Evolutionary conservation across 164 flowering plant genomes (phyloP).

Genomic region (Liquidambar formosana): DNA sequence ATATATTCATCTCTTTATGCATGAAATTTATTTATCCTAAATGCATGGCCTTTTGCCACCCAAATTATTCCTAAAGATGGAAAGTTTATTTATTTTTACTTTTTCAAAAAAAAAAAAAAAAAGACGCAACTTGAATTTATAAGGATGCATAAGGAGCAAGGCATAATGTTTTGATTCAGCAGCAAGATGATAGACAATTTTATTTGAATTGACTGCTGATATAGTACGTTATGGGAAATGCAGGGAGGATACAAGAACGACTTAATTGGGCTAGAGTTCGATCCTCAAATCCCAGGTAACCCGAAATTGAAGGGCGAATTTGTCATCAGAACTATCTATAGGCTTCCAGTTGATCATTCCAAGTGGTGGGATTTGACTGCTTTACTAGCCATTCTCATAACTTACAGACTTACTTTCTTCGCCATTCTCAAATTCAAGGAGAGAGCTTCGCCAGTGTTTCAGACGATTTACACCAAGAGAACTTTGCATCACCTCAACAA

Average conservation of each 20-base stretch:
- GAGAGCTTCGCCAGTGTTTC: constrained; percentile 47
- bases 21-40: too few species aligned
- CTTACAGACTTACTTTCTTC: constrained; percentile 57
- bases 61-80: too few species aligned
- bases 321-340: constrained; percentile 34
- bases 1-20: too few species aligned
- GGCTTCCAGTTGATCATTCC: constrained; percentile 42
- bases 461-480: constrained; percentile 39
- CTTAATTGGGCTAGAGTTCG: constrained; percentile 63
- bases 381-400: constrained; percentile 37
- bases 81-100: too few species aligned
- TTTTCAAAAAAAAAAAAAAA: too few species aligned
- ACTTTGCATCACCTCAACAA: constrained; percentile 44
- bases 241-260: constrained; percentile 80
- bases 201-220: too few species aligned
- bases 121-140: too few species aligned
- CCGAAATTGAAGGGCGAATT: constrained; percentile 56
- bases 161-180: too few species aligned
- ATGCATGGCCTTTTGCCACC: too few species aligned
- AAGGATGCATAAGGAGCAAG: too few species aligned
- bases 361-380: constrained; percentile 77
- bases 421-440: constrained; percentile 65
- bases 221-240: constrained; percentile 11
- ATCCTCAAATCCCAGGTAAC: constrained; percentile 50
- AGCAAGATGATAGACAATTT: too few species aligned